These are phyloP conservation scores for Pleodorina starrii DNA, from an alignment of 139 green algal species.

Conservation along the genomic window DNA sequence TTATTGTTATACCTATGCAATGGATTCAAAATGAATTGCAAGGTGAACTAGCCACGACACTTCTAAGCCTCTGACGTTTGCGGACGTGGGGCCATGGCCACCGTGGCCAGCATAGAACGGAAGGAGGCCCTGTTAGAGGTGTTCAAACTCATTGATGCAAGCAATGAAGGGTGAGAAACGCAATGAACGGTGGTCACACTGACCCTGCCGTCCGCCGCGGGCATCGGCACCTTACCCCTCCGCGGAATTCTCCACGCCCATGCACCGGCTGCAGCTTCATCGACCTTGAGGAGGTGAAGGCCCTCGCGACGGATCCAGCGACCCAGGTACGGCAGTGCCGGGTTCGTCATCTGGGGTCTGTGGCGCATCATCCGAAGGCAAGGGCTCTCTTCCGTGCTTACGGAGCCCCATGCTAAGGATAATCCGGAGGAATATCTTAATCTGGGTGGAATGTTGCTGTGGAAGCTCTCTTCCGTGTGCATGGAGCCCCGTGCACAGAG, in stretches of 20 bases:
- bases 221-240: background rate
- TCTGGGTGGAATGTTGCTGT: no score
- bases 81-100: background rate
- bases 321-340: background rate
- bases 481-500: no score
- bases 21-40: no score
- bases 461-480: no score
- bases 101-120: background rate
- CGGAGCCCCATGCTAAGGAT: no score
- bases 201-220: no score
- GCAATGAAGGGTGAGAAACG: constrained; percentile 22
- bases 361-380: no score
- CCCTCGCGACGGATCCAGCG: background rate
- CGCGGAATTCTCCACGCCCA: background rate
- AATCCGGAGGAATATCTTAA: no score
- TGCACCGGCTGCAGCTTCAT: background rate
- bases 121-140: background rate
- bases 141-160: background rate
- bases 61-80: constrained; percentile 16
- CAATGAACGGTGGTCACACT: no score
- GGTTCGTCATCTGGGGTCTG: no score
- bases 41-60: constrained; percentile 14
- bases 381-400: no score
- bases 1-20: no score
- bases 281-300: background rate